A percentile compares a stretch with the other conserved stretches of the same genome.
phyloP scores from a whole-genome alignment of 306 rosid species.

The Nissolia schottii region DNA sequence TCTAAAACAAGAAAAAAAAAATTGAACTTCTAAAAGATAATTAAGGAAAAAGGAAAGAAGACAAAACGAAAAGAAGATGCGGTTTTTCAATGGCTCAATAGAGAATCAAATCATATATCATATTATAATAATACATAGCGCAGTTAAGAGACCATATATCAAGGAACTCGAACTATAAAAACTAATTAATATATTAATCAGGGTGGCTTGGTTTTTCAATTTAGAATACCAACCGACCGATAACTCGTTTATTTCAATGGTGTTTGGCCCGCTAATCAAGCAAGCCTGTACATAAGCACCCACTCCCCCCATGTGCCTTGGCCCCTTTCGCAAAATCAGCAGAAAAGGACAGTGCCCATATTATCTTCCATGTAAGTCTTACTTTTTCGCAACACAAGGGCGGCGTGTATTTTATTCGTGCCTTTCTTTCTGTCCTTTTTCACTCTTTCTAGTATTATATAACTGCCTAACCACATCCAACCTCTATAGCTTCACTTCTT shows the following conservation, averaged over 20 bases:
- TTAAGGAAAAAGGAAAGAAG: not conserved
- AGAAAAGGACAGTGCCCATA: slow-evolving; percentile 27
- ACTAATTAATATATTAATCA: not conserved
- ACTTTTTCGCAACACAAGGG: slow-evolving; percentile 29
- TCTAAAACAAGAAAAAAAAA: not conserved
- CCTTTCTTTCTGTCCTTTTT: slow-evolving; percentile 9
- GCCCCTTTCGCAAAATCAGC: slow-evolving; percentile 42
- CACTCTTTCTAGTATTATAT: slow-evolving; percentile 31
- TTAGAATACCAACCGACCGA: slow-evolving; percentile 30
- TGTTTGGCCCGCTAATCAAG: slow-evolving; percentile 65
- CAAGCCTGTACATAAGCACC: slow-evolving; percentile 49
- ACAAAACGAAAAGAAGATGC: not conserved
- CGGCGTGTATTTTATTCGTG: slow-evolving; percentile 39
- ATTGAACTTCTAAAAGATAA: not conserved
- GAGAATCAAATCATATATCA: not conserved
- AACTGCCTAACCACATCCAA: slow-evolving; percentile 25
- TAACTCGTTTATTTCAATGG: not conserved
- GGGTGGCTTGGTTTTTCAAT: not conserved
- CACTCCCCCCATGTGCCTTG: slow-evolving; percentile 80
- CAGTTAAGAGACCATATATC: not conserved
- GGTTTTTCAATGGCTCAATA: not conserved
- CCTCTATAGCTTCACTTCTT: not conserved
- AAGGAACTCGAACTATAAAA: not conserved
- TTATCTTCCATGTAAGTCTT: slow-evolving; percentile 33
- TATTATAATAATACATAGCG: not conserved